Base-by-base conservation (phyloP, 2,329 filamentous ascomycete species). In the Epichloe sp. region DNA sequence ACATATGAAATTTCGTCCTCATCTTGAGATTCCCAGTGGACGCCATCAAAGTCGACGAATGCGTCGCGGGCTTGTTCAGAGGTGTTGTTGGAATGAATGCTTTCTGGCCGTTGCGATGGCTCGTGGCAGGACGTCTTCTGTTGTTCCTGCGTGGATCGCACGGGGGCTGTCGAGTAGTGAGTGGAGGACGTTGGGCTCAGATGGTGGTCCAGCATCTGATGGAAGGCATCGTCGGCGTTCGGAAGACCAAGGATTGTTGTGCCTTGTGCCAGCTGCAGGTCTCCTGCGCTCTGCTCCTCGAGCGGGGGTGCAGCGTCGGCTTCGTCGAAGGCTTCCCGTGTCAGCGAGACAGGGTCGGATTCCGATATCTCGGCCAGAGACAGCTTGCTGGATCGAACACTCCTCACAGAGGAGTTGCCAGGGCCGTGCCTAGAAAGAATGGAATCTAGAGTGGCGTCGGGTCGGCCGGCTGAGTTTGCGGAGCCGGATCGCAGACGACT, bases 11-110 rank as follows among this genome's bases (percentile, higher is more conserved):
- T 37, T 19, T 62, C 59, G 19, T 58, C 56, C 15, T 70, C 69
- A 21, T 58, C 57, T 6, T 80, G 75, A 4, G 82, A 77, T 31
- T 79, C 76, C 63, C 82, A 88, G 62, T 91, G 86, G 14, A 85
- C 83, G 38, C 87, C 87, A 62, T 93, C 87, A 61, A 93, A 93
- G 63, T 90, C 86, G 42, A 80, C 77, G 70, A 91, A 93, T 3
- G 86, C 78, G 40, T 76, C 74, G 68, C 80, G 71, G 17, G 79
- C 79, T 62, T 86, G 80, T 35, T 84, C 80, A 52, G 75, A 82
- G 2, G 84, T 86, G 51, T 77, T 76, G 44, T 68, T 71, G 3
- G 80, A 83, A 11, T 71, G 76, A 10, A 77, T 70, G 3, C 78
- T 79, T 10, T 59, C 58, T 0, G 68, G 64, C 15, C 66, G 60